phyloP scores from a whole-genome alignment of 2,329 filamentous ascomycete genomes.

The Tetracladium maxilliforme region DNA sequence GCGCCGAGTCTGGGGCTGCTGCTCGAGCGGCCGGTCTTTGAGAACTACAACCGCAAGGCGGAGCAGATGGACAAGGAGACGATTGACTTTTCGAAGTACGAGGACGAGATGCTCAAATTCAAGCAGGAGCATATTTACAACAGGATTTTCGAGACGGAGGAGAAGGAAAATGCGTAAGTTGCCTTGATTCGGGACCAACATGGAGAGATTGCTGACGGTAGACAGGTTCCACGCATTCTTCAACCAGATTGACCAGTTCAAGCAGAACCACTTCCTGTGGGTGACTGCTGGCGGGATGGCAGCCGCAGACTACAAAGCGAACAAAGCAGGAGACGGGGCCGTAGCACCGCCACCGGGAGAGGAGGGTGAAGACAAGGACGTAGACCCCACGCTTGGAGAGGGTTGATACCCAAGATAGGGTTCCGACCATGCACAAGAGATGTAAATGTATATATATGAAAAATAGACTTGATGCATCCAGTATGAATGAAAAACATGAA shows the following conservation, averaged over 20 bases:
- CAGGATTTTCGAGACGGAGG: slow-evolving; percentile 80
- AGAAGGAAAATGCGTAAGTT: slow-evolving; percentile 69
- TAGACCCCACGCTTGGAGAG: slow-evolving; percentile 4
- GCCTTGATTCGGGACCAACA: neutral
- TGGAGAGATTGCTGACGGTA: slow-evolving; percentile 6
- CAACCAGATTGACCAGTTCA: slow-evolving; percentile 65
- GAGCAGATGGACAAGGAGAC: slow-evolving; percentile 47
- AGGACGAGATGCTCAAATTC: slow-evolving; percentile 71
- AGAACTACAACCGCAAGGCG: slow-evolving; percentile 69
- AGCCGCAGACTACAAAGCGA: slow-evolving; percentile 35
- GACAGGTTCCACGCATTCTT: slow-evolving; percentile 62
- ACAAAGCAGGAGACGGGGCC: slow-evolving; percentile 25
- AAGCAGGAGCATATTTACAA: slow-evolving; percentile 88
- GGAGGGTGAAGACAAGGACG: slow-evolving; percentile 23
- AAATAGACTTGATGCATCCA: neutral
- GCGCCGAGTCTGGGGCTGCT: slow-evolving; percentile 79
- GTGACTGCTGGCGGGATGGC: slow-evolving; percentile 54
- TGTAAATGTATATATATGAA: neutral
- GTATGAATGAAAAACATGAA: too few relatives aligned
- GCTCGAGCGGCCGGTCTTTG: slow-evolving; percentile 83
- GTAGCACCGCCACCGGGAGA: slow-evolving; percentile 32
- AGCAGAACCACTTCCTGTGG: slow-evolving; percentile 59
- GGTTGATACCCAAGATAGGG: neutral
- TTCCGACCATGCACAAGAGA: slow-evolving; percentile 1
- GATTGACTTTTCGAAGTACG: slow-evolving; percentile 67